A percentile compares a stretch with the other conserved stretches of the same genome.
Conservation (phyloP, 768 basidiomycete genomes). For the Amanita muscaria region DNA sequence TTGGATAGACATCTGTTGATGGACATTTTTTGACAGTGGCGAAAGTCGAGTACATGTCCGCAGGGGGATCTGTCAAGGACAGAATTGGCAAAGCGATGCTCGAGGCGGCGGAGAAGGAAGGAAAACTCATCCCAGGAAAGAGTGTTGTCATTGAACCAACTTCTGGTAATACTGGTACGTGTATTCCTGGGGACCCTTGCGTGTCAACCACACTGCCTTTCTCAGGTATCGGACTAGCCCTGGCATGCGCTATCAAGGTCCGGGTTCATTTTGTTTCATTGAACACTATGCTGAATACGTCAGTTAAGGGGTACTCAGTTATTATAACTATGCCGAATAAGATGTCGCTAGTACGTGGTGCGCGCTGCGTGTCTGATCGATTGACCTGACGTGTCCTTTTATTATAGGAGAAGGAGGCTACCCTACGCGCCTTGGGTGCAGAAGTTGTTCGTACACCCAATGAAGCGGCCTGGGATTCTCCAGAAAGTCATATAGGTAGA, state of each 20-base stretch:
- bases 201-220: background rate
- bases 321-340: slow-evolving; percentile 90
- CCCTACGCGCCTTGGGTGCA: slow-evolving; percentile 86
- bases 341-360: slow-evolving; percentile 75
- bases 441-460: slow-evolving; percentile 93
- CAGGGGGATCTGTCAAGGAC: slow-evolving; percentile 94
- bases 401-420: slow-evolving; percentile 80
- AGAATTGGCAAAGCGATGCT: slow-evolving; percentile 96
- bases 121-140: slow-evolving; percentile 75
- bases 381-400: background rate
- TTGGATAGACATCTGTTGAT: background rate
- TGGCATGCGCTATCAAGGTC: slow-evolving; percentile 93
- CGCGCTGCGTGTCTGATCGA: background rate
- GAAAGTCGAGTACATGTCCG: slow-evolving; percentile 85
- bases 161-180: slow-evolving; percentile 85
- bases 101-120: slow-evolving; percentile 84
- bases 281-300: slow-evolving; percentile 59
- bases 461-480: slow-evolving; percentile 81
- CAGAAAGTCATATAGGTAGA: slow-evolving; percentile 89
- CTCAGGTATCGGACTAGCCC: slow-evolving; percentile 84
- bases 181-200: background rate
- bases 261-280: slow-evolving; percentile 9
- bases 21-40: slow-evolving; percentile 47
- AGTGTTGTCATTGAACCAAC: slow-evolving; percentile 94
- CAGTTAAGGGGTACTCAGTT: slow-evolving; percentile 85